Base-by-base conservation (phyloP, 2,329 filamentous ascomycete species). In the Penicillium sp. region DNA sequence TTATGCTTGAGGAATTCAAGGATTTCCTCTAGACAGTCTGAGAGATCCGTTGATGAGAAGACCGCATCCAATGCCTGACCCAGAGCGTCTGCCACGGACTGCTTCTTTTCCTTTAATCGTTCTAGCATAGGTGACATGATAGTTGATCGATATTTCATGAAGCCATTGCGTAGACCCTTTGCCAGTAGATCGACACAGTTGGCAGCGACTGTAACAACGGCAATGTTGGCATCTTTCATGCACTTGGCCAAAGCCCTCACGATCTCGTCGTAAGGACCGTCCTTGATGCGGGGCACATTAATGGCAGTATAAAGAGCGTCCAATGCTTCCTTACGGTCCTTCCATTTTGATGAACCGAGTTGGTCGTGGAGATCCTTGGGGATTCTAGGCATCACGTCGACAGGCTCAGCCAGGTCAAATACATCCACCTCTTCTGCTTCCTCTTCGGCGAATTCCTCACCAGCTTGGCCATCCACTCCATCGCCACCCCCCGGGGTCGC, bases 221-320 rank as follows among this genome's bases (percentile, higher is more conserved):
- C 90, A 68, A 99, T 90, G 74, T 99, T 99, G 70, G 96, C 95
- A 70, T 99, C 96, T 78, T 99, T 99, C 95, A 99, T 99, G 70
- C 88, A 92, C 79, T 98, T 99, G 49, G 95, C 94, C 58, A 98
- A 84, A 4, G 88, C 89, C 63, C 91, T 86, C 59, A 91, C 88
- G 68, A 98, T 85, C 71, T 98, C 94, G 75, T 89, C 87, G 73
- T 93, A 98, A 58, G 92, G 90, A 7, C 88, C 91, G 69, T 98
- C 94, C 77, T 97, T 96, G 76, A 99, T 97, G 64, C 90, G 87
- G 15, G 94, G 93, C 44, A 96, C 89, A 70, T 96, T 96, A 59
- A 96, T 79, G 3, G 88, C 84, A 15, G 86, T 86, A 69, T 89
- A 90, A 0, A 97, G 84, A 10, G 87, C 92, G 64, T 99, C 95